Conservation (phyloP, 257 asterid genomes). For the Dorcoceras hygrometricum region DNA sequence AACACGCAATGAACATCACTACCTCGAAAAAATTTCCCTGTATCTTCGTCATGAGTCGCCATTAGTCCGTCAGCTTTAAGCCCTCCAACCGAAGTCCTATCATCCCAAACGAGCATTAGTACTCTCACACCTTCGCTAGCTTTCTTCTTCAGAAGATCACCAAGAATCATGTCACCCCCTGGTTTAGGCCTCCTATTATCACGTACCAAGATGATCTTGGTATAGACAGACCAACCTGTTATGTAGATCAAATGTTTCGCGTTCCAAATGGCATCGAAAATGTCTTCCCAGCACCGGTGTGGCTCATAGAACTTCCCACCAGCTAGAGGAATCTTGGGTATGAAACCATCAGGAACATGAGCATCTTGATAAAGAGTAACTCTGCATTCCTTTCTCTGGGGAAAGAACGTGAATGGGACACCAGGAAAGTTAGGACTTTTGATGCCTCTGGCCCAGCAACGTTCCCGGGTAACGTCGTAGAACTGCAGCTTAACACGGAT, state of each 20-base stretch:
- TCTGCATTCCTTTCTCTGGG: constrained; percentile 46
- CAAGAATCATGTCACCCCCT: constrained; percentile 58
- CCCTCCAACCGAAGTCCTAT: constrained; percentile 54
- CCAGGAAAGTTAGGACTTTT: constrained; percentile 44
- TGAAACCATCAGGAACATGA: constrained; percentile 55
- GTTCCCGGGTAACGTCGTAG: constrained; percentile 40
- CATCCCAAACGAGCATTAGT: constrained; percentile 69
- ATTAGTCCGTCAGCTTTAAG: constrained; percentile 58
- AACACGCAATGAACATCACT: constrained; percentile 55
- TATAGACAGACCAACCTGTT: constrained; percentile 70
- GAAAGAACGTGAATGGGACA: constrained; percentile 61
- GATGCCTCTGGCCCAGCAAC: constrained; percentile 41
- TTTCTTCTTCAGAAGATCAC: constrained; percentile 56
- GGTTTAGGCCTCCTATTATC: constrained; percentile 49
- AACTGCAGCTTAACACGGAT: constrained; percentile 46
- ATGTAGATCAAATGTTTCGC: constrained; percentile 62
- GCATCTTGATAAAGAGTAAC: constrained; percentile 69
- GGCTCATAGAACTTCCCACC: constrained; percentile 62
- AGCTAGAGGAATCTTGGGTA: constrained; percentile 54
- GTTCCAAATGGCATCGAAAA: constrained; percentile 49
- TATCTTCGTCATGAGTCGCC: constrained; percentile 71
- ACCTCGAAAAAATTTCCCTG: constrained; percentile 36
- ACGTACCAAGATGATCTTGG: constrained; percentile 51
- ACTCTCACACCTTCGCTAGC: constrained; percentile 74
- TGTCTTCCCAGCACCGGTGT: constrained; percentile 68